Conservation (phyloP, 2,329 filamentous ascomycete species). For the Trichoderma aggressivum region DNA sequence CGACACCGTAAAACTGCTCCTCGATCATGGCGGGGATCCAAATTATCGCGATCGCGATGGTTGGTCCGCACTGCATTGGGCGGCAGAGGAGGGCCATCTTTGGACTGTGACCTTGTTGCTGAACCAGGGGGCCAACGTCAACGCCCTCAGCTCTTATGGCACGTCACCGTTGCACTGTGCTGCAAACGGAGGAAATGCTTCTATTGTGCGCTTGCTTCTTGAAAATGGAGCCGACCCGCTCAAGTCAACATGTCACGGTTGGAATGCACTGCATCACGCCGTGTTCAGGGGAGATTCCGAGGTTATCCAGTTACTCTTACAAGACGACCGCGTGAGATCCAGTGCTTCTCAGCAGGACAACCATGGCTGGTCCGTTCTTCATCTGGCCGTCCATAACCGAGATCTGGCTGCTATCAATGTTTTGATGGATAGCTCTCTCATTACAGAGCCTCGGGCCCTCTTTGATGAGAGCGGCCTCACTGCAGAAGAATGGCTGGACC, state of each 20-base stretch:
- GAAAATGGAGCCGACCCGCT: neutral
- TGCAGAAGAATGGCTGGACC: constrained; percentile 5
- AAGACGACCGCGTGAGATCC: neutral
- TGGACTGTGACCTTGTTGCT: neutral
- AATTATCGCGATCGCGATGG: neutral
- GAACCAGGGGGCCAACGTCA: neutral
- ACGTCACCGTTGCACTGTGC: constrained; percentile 1
- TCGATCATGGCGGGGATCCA: neutral
- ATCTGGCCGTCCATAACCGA: neutral
- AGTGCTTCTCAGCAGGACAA: neutral
- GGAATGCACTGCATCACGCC: constrained; percentile 3
- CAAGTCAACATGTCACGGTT: constrained; percentile 6
- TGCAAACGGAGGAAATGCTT: neutral
- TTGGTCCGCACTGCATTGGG: neutral
- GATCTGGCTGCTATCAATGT: neutral
- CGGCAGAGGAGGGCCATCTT: neutral
- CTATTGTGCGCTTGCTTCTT: neutral
- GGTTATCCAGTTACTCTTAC: neutral
- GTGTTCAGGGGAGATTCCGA: neutral
- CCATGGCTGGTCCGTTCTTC: constrained; percentile 8
- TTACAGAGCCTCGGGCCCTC: neutral
- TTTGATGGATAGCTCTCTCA: neutral
- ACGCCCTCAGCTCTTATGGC: constrained; percentile 1
- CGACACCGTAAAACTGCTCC: neutral
- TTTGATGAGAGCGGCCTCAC: constrained; percentile 4